Percentiles rank a stretch among this genome's conserved stretches.
Evolutionary conservation across 106 monocot genomes (phyloP).

Genomic region (Apostasia ramifera): DNA sequence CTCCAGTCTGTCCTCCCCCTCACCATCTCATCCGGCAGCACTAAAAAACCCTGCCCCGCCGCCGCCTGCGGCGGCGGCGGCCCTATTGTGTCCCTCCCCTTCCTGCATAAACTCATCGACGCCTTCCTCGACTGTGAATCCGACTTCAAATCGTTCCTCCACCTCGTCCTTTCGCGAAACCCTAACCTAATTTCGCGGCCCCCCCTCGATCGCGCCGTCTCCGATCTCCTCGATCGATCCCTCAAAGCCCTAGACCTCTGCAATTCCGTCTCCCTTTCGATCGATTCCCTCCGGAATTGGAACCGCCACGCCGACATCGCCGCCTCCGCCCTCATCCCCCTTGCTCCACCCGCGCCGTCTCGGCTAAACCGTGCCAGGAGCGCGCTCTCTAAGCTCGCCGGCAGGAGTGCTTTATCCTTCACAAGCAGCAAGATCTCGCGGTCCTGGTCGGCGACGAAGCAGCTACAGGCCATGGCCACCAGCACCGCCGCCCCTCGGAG

Average conservation of each 20-base stretch:
- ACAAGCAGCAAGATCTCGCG: too few species aligned
- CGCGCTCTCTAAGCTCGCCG: conserved; percentile 45
- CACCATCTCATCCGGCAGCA: too few species aligned
- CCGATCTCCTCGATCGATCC: conserved; percentile 44
- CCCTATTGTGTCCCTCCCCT: conserved; percentile 16
- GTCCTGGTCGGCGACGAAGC: too few species aligned
- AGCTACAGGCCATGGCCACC: too few species aligned
- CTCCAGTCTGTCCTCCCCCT: conserved; percentile 28
- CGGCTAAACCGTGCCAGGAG: conserved; percentile 35
- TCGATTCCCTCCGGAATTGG: conserved; percentile 32
- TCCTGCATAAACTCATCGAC: conserved; percentile 51
- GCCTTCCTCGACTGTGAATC: conserved; percentile 12
- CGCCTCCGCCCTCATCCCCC: conserved; percentile 19
- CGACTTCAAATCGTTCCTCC: conserved; percentile 23
- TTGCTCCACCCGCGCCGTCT: background rate
- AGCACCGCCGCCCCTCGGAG: conserved; percentile 18
- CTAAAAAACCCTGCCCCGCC: too few species aligned
- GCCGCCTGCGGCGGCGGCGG: too few species aligned
- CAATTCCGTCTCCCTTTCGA: conserved; percentile 32
- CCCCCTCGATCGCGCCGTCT: conserved; percentile 26
- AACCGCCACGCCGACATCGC: conserved; percentile 51
- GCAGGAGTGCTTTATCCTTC: too few species aligned
- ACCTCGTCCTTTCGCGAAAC: background rate
- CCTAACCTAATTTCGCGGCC: conserved; percentile 3
- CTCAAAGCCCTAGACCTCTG: conserved; percentile 61